phyloP scores from a whole-genome alignment of 192 early-diverging fungal species.

The Backusella sp. region DNA sequence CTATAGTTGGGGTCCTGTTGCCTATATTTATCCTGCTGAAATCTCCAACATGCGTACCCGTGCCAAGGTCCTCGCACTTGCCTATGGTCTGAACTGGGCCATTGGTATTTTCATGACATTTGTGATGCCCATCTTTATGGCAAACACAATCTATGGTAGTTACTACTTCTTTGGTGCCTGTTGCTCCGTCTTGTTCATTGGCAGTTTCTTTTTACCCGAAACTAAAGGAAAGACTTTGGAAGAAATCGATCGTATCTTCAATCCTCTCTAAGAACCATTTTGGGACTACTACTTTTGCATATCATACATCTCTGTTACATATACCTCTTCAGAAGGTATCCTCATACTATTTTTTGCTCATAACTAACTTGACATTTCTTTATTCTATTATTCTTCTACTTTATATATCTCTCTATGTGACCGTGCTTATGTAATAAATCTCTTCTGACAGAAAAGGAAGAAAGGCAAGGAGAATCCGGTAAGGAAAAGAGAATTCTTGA shows the following conservation, averaged over 20 bases:
- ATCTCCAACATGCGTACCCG: slow-evolving; percentile 38
- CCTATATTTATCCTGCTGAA: slow-evolving; percentile 36
- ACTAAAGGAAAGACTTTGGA: slow-evolving; percentile 83
- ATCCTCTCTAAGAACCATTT: slow-evolving; percentile 7
- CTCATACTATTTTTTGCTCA: background rate
- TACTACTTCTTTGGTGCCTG: slow-evolving; percentile 39
- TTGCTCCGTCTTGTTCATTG: slow-evolving; percentile 37
- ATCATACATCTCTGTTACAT: background rate
- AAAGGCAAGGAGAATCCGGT: background rate
- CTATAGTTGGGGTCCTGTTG: slow-evolving; percentile 33
- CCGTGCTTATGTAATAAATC: slow-evolving; percentile 6
- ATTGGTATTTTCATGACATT: slow-evolving; percentile 37
- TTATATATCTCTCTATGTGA: background rate
- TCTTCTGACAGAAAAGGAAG: background rate
- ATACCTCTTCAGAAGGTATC: background rate
- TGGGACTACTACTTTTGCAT: no score
- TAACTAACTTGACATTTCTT: slow-evolving; percentile 13
- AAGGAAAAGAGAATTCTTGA: background rate
- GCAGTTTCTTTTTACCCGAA: slow-evolving; percentile 74
- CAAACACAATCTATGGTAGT: slow-evolving; percentile 34
- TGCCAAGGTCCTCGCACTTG: slow-evolving; percentile 28
- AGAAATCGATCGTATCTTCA: slow-evolving; percentile 85
- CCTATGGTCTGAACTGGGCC: slow-evolving; percentile 38
- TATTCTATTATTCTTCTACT: background rate
- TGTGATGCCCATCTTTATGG: slow-evolving; percentile 40